Conservation (phyloP, 1,284 basidiomycete species). For the Tremellales sp. region DNA sequence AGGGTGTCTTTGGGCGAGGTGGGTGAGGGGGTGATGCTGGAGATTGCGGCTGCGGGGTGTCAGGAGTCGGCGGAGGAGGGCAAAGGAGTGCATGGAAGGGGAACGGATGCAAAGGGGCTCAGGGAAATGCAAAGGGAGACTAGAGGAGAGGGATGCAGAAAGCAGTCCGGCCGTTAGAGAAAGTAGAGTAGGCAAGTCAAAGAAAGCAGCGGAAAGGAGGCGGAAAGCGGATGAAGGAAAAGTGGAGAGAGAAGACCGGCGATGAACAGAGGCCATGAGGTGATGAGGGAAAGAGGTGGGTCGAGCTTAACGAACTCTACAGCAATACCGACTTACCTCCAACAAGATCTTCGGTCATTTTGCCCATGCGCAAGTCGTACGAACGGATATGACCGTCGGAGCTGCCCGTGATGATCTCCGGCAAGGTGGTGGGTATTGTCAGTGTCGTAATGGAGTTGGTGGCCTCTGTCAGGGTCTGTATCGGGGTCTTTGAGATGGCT, state of each 20-base stretch:
- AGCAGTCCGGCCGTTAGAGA: too few species aligned
- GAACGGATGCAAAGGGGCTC: too few species aligned
- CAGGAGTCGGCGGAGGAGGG: background rate
- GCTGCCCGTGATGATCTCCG: conserved; percentile 72
- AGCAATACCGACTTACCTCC: conserved; percentile 61
- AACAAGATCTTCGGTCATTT: conserved; percentile 80
- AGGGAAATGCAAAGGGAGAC: too few species aligned
- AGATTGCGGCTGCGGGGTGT: conserved; percentile 51
- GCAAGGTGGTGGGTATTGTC: conserved; percentile 54
- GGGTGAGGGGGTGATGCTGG: conserved; percentile 68
- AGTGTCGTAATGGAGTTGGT: conserved; percentile 83
- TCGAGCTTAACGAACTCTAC: background rate
- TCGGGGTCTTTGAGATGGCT: conserved; percentile 70
- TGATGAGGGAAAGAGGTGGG: background rate
- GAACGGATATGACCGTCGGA: conserved; percentile 88
- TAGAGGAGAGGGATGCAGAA: too few species aligned
- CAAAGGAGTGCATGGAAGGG: too few species aligned
- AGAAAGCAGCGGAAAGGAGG: too few species aligned
- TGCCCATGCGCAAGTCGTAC: conserved; percentile 90
- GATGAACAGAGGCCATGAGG: background rate
- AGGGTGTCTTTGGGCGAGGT: conserved; percentile 64
- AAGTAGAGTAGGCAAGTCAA: too few species aligned
- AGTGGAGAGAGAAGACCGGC: background rate
- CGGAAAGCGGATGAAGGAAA: conserved; percentile 4
- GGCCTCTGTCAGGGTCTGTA: conserved; percentile 88